These are phyloP conservation scores for Thymus mandschuricus DNA, from an alignment of 257 asterid genomes.

Conservation along the genomic window DNA sequence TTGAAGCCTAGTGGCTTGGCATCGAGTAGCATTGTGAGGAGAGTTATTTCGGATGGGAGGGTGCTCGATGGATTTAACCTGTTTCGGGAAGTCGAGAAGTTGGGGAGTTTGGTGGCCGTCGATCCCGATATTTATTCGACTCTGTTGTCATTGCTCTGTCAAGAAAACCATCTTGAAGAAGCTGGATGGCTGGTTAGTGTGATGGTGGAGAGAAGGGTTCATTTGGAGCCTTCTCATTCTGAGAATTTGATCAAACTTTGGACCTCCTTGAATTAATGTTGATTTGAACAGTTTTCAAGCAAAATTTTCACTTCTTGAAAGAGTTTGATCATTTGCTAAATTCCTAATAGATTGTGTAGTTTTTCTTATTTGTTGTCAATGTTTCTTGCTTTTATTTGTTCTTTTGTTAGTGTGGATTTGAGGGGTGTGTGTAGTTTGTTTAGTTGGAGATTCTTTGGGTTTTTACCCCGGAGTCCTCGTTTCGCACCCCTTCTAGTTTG, in stretches of 20 bases:
- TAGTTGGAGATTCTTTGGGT: too few relatives aligned
- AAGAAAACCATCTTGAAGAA: slow-evolving; percentile 50
- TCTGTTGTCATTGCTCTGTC: slow-evolving; percentile 57
- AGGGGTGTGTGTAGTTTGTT: too few relatives aligned
- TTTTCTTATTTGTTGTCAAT: too few relatives aligned
- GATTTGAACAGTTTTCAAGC: too few relatives aligned
- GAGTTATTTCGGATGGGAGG: slow-evolving; percentile 50
- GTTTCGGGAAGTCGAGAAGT: slow-evolving; percentile 54
- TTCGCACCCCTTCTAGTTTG: too few relatives aligned
- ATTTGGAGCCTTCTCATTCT: slow-evolving; percentile 37
- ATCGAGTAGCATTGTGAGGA: slow-evolving; percentile 48
- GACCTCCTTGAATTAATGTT: background rate
- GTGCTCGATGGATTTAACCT: slow-evolving; percentile 61
- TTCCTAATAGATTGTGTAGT: too few relatives aligned
- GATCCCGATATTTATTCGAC: slow-evolving; percentile 60
- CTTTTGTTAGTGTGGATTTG: too few relatives aligned
- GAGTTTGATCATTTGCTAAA: too few relatives aligned
- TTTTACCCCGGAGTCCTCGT: too few relatives aligned
- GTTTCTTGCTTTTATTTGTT: too few relatives aligned
- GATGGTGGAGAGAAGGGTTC: slow-evolving; percentile 50
- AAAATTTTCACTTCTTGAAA: too few relatives aligned
- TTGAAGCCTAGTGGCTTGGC: slow-evolving; percentile 69
- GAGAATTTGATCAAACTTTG: slow-evolving; percentile 41
- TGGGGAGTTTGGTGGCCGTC: slow-evolving; percentile 42
- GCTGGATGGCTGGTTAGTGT: slow-evolving; percentile 46